Evolutionary conservation across 1,139 yeast genomes (phyloP).

Genomic region (Blastobotrys capitulatus): DNA sequence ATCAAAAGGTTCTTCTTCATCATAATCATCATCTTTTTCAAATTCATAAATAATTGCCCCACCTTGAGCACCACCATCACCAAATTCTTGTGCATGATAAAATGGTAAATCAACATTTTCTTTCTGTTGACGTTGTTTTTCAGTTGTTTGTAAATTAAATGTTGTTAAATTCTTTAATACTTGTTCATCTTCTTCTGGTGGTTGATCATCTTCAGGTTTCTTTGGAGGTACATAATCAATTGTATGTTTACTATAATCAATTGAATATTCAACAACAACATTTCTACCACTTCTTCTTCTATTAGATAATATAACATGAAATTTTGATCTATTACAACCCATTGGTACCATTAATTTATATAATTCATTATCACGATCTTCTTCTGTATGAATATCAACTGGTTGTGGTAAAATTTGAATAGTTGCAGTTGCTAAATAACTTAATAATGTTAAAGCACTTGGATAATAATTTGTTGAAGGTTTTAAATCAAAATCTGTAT

Average conservation of each 20-base stretch:
- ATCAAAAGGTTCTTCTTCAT: constrained; percentile 87
- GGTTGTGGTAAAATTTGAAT: constrained; percentile 49
- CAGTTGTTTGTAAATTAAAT: constrained; percentile 71
- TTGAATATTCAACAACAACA: constrained; percentile 47
- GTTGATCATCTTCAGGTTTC: constrained; percentile 27
- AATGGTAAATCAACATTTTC: constrained; percentile 87
- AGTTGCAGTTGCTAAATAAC: constrained; percentile 67
- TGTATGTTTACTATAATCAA: constrained; percentile 49
- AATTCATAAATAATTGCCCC: constrained; percentile 88
- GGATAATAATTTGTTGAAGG: constrained; percentile 33
- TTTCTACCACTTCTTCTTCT: constrained; percentile 85
- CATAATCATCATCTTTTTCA: constrained; percentile 81
- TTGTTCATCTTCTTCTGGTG: constrained; percentile 32
- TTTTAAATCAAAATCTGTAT: constrained; percentile 27
- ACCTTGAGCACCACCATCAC: constrained; percentile 54
- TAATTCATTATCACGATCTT: constrained; percentile 42
- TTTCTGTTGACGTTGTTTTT: constrained; percentile 67
- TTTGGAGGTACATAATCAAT: constrained; percentile 40
- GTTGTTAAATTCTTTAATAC: constrained; percentile 73
- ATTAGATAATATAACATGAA: constrained; percentile 51
- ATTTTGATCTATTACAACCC: constrained; percentile 44
- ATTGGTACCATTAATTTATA: constrained; percentile 46
- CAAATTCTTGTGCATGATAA: constrained; percentile 78
- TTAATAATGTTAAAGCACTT: constrained; percentile 49
- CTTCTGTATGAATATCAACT: constrained; percentile 40